These are phyloP conservation scores for Ephemerocybe angulata DNA, from an alignment of 768 basidiomycete genomes.

Conservation along the genomic window DNA sequence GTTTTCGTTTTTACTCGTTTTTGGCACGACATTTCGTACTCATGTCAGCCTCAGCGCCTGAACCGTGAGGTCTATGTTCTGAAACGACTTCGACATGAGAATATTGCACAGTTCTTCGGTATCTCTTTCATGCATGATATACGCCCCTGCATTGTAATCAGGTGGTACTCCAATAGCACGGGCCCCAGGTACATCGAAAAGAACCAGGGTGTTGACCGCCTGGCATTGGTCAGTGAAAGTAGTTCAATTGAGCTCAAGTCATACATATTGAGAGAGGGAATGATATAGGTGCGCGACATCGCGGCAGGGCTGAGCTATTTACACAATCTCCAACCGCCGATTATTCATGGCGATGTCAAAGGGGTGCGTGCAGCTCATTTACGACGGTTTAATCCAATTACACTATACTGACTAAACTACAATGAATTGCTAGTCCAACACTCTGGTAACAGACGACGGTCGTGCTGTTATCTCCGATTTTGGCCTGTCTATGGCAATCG, in stretches of 20 bases:
- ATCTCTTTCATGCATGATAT: conserved; percentile 30
- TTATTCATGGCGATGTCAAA: conserved; percentile 43
- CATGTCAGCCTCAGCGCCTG: no score
- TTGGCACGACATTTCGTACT: no score
- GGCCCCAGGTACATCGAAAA: conserved; percentile 19
- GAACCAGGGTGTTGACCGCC: conserved; percentile 12
- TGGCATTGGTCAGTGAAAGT: conserved; percentile 20
- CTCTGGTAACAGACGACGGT: conserved; percentile 34
- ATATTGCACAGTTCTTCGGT: conserved; percentile 41
- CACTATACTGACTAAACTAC: neutral
- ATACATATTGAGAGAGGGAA: no score
- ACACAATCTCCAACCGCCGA: conserved; percentile 35
- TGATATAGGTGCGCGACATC: no score
- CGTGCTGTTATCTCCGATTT: conserved; percentile 28
- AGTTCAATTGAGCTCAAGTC: no score
- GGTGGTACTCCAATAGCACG: conserved; percentile 34
- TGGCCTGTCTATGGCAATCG: conserved; percentile 28
- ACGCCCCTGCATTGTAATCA: conserved; percentile 36
- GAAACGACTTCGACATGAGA: conserved; percentile 37
- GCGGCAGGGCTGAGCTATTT: conserved; percentile 36
- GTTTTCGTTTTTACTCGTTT: no score
- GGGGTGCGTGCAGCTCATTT: conserved; percentile 26
- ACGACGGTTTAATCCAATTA: neutral
- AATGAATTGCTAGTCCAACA: no score
- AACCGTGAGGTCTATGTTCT: conserved; percentile 39